These are phyloP conservation scores for Cucurbita pepo DNA, from an alignment of 306 rosid species.

Conservation along the genomic window DNA sequence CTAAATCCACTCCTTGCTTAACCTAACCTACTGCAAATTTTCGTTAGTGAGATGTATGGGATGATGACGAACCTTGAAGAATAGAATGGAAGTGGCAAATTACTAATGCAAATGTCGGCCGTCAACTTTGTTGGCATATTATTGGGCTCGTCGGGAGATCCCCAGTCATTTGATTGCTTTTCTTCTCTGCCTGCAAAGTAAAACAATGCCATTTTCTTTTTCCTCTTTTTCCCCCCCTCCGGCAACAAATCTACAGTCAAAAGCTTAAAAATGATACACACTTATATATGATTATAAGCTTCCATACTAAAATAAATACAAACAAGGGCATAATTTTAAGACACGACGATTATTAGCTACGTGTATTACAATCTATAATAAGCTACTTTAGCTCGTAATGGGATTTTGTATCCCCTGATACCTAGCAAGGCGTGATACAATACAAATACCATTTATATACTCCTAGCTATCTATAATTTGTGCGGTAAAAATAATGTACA, in stretches of 20 bases:
- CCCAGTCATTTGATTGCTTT: neutral
- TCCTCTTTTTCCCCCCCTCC: neutral
- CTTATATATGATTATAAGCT: neutral
- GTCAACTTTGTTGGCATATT: neutral
- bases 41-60: neutral
- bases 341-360: neutral
- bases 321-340: neutral
- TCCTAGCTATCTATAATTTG: neutral
- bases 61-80: neutral
- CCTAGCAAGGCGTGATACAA: neutral
- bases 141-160: neutral
- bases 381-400: neutral
- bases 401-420: neutral
- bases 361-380: neutral
- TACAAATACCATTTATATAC: neutral
- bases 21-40: neutral
- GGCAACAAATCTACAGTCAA: neutral
- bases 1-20: neutral
- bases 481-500: constrained; percentile 4
- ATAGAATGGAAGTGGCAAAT: neutral
- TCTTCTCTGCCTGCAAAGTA: neutral
- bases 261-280: neutral
- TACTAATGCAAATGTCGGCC: neutral
- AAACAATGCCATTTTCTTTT: neutral
- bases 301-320: neutral